Base-by-base conservation (phyloP, 495 filamentous ascomycete genomes). In the Aspergillus conjunctus region DNA sequence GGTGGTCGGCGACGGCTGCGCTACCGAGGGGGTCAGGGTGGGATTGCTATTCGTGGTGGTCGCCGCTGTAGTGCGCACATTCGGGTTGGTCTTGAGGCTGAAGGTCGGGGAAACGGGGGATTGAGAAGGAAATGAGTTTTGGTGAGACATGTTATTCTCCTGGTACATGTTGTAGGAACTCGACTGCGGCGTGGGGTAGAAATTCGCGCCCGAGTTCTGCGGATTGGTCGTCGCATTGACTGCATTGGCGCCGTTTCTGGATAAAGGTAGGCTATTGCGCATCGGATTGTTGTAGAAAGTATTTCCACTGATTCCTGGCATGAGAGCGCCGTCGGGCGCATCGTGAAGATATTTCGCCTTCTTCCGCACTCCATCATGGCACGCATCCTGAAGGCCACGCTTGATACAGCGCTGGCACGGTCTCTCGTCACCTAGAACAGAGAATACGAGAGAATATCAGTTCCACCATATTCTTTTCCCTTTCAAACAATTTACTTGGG, bases 311-410 rank as follows among this genome's bases (percentile, higher is more conserved):
- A 83, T 76, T 21, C 81, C 83, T 58, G 86, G 84, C 76, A 87
- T 82, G 66, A 89, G 73, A 56, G 84, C 85, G 60, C 94, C 92
- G 56, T 90, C 84, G 39, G 93, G 91, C 26, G 93, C 92, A 79
- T 97, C 94, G 74, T 97, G 93, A 50, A 98, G 88, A 77, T 98
- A 98, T 73, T 98, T 98, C 62, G 94, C 94, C 81, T 98, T 98
- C 76, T 98, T 98, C 60, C 94, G 89, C 41, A 97, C 91, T 44
- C 94, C 94, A 68, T 98, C 94, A 69, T 96, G 91, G 71, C 94
- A 98, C 41, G 83, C 83, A 71, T 96, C 91, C 61, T 91, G 89
- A 48, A 97, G 83, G 18, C 91, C 90, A 49, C 93, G 88, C 73
- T 97, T 97, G 61, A 97, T 91, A 75, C 94, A 98, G 68, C 94